Percentiles rank a stretch among this genome's conserved stretches.
These are phyloP conservation scores for Yamadazyma songkhlaensis DNA, from an alignment of 1,139 yeast genomes.

Conservation along the genomic window DNA sequence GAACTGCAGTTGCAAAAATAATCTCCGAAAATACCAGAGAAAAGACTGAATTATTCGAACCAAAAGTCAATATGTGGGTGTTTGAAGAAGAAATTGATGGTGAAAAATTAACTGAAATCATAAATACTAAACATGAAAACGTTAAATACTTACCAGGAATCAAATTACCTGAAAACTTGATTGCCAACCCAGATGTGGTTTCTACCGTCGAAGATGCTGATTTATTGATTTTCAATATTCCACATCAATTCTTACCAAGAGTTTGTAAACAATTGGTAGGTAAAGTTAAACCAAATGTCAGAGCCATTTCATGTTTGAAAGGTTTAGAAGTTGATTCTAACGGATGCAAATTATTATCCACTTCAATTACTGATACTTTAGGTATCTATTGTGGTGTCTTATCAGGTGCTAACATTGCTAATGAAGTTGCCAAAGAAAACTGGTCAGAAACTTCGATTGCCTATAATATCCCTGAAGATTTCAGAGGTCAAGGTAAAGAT, in stretches of 20 bases:
- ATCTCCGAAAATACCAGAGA: conserved; percentile 80
- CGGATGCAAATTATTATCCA: conserved; percentile 78
- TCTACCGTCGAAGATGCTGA: conserved; percentile 76
- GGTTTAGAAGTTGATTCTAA: conserved; percentile 82
- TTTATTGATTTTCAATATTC: conserved; percentile 83
- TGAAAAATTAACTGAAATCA: conserved; percentile 75
- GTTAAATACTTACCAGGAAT: conserved; percentile 85
- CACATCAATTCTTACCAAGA: conserved; percentile 84
- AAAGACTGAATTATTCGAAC: conserved; percentile 64
- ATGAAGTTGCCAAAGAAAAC: conserved; percentile 88
- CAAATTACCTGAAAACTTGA: conserved; percentile 71
- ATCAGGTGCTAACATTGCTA: conserved; percentile 93
- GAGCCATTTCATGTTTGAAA: conserved; percentile 92
- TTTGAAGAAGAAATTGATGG: conserved; percentile 77
- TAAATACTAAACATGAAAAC: conserved; percentile 83
- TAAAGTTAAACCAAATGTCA: conserved; percentile 58
- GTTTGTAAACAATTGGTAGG: conserved; percentile 76
- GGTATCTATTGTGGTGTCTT: conserved; percentile 91
- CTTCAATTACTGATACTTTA: conserved; percentile 68
- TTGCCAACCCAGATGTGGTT: conserved; percentile 80
- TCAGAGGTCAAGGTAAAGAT: conserved; percentile 69
- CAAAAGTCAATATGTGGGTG: conserved; percentile 90
- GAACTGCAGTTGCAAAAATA: conserved; percentile 92
- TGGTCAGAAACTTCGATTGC: conserved; percentile 97
- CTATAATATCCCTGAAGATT: conserved; percentile 68